phyloP scores from a whole-genome alignment of 1,139 yeast species.

The Candida sojae region DNA sequence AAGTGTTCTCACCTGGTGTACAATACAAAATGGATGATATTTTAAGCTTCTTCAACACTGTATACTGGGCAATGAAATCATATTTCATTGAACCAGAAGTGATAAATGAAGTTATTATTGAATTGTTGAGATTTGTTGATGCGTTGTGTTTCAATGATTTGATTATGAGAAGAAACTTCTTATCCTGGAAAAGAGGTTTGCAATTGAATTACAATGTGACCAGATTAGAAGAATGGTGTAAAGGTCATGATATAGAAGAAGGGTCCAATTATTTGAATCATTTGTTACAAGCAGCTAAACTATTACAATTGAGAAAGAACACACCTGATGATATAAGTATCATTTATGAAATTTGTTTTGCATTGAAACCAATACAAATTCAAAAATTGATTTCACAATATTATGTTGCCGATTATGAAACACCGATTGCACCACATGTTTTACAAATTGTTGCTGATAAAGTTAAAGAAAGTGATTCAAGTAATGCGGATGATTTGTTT shows the following conservation, averaged over 20 bases:
- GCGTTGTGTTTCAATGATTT: conserved; percentile 95
- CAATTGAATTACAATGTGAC: conserved; percentile 97
- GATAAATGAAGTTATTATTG: conserved; percentile 81
- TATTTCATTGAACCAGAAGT: conserved; percentile 87
- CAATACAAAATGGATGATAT: conserved; percentile 95
- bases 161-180: conserved; percentile 90
- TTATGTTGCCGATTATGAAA: conserved; percentile 91
- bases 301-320: conserved; percentile 87
- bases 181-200: conserved; percentile 97
- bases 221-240: conserved; percentile 98
- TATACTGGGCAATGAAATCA: conserved; percentile 92
- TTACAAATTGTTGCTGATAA: conserved; percentile 81
- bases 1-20: conserved; percentile 72
- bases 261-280: conserved; percentile 88
- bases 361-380: conserved; percentile 89
- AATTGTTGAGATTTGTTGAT: conserved; percentile 83
- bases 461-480: conserved; percentile 65
- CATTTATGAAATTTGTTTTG: conserved; percentile 92
- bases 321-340: conserved; percentile 90
- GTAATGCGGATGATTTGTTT: conserved; percentile 65
- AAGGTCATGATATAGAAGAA: conserved; percentile 88
- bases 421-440: conserved; percentile 86
- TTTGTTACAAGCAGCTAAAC: conserved; percentile 89
- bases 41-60: conserved; percentile 83
- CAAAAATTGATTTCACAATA: conserved; percentile 91